Evolutionary conservation across 495 filamentous ascomycete genomes (phyloP).

Genomic region (Massariosphaeria phaeospora): DNA sequence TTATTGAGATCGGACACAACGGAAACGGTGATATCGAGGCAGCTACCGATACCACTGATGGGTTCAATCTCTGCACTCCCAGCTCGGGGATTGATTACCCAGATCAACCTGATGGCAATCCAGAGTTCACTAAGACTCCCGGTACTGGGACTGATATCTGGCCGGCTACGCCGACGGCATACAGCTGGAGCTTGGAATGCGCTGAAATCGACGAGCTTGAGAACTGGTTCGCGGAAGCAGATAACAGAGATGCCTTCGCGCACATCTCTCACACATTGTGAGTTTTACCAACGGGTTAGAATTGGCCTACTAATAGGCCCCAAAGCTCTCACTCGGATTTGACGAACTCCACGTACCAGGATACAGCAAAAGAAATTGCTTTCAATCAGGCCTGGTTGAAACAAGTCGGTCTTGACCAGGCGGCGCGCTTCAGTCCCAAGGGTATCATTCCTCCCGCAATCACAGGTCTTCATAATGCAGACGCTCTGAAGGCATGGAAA

Average conservation of each 20-base stretch:
- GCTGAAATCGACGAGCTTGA: conserved; percentile 48
- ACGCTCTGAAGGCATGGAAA: conserved; percentile 55
- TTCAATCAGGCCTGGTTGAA: conserved; percentile 59
- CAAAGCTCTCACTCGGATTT: conserved; percentile 51
- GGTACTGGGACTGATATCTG: conserved; percentile 55
- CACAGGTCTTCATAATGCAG: conserved; percentile 61
- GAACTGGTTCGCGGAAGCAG: conserved; percentile 46
- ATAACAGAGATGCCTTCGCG: conserved; percentile 51
- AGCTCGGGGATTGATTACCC: conserved; percentile 42
- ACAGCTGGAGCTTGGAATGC: conserved; percentile 49
- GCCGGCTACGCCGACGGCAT: conserved; percentile 46
- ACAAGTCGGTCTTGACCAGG: conserved; percentile 46
- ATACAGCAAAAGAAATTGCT: conserved; percentile 53
- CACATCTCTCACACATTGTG: conserved; percentile 58
- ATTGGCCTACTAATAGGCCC: no score
- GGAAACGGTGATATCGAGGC: conserved; percentile 55
- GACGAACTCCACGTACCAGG: conserved; percentile 57
- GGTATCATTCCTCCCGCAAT: conserved; percentile 62
- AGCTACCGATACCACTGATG: conserved; percentile 22
- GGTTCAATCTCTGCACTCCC: conserved; percentile 12
- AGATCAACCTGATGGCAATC: conserved; percentile 47
- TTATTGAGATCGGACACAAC: conserved; percentile 56
- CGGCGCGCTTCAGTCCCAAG: conserved; percentile 44
- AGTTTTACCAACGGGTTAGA: no score
- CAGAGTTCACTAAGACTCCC: conserved; percentile 55